Base-by-base conservation (phyloP, 805 yeast species). In the Blastobotrys muscicola region DNA sequence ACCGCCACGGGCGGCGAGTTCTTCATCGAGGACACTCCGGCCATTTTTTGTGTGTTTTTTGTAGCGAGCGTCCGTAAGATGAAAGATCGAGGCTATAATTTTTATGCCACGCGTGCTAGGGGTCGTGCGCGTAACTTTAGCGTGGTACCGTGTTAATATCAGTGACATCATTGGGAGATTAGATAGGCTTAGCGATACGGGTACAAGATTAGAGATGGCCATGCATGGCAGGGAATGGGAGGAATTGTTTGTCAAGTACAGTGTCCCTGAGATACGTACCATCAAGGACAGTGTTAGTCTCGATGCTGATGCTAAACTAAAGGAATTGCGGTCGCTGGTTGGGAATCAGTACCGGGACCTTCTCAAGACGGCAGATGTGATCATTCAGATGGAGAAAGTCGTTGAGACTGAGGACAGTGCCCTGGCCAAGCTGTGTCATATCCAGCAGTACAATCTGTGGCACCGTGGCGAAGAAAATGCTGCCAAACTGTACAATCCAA, bases 1-100 rank as follows among this genome's bases (percentile, higher is more conserved):
- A 63, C 58, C 36, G 68, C 66, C 48, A 60, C 55, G n/a, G 51
- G 50, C 33, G 68, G 66, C 45, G 60, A 60, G 56, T 63, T 63
- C 36, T 44, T 47, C 9, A 42, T 38, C 29, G 46, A 26, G 8
- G 37, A 38, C 35, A 13, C 36, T 13, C 6, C 15, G 36, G 36
- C 13, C 36, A 33, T 33, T 8, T 8, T 33, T 12, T 8, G 36
- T 12, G 36, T 33, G 36, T 12, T 15, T 33, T 12, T 13, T 33
- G 36, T n/a, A 15, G 15, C 15, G 16, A 13, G 33, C 15, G 36
- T 33, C 16, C 15, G 36, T 33, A 12, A 31, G 33, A 31, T 31
- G 13, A 11, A 31, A 31, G 13, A 31, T n/a, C 13, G 33, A 31
- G 33, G n/a, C 33, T 12, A n/a, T n/a, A 20, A 20, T 20, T 20